A percentile compares a stretch with the other conserved stretches of the same genome.
Conservation (phyloP, 2,329 filamentous ascomycete genomes). For the Arthrobotrys conoides region DNA sequence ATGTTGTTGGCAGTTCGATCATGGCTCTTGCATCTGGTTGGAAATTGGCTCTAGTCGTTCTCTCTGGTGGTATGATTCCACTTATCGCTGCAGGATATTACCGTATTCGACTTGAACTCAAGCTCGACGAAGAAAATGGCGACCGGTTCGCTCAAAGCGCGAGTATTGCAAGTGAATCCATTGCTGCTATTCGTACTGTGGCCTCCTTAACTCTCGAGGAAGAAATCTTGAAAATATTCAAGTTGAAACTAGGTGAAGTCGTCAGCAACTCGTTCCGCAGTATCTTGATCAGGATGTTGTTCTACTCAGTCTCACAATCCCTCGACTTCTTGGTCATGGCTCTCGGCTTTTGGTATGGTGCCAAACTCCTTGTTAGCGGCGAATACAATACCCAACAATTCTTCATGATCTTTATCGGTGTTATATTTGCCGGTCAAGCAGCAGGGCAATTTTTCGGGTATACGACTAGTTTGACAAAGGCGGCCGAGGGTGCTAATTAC, state of each 20-base stretch:
- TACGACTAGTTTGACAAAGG: conserved; percentile 52
- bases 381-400: conserved; percentile 75
- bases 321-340: conserved; percentile 75
- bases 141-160: conserved; percentile 70
- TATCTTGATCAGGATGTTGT: conserved; percentile 46
- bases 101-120: conserved; percentile 70
- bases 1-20: conserved; percentile 69
- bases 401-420: conserved; percentile 69
- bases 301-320: conserved; percentile 75
- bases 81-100: conserved; percentile 69
- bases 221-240: conserved; percentile 65
- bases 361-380: conserved; percentile 70
- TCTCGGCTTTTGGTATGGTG: conserved; percentile 76
- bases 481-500: conserved; percentile 64
- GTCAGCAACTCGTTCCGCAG: conserved; percentile 45
- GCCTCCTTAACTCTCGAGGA: conserved; percentile 70
- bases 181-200: conserved; percentile 70
- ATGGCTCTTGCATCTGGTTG: conserved; percentile 70
- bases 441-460: conserved; percentile 58
- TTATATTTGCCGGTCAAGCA: conserved; percentile 53
- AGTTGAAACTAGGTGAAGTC: conserved; percentile 39
- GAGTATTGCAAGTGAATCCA: conserved; percentile 70
- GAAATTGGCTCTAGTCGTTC: conserved; percentile 71
- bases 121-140: conserved; percentile 69
- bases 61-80: conserved; percentile 69